These are phyloP conservation scores for Lactifluus piperatus DNA, from an alignment of 768 basidiomycete genomes.

Conservation along the genomic window DNA sequence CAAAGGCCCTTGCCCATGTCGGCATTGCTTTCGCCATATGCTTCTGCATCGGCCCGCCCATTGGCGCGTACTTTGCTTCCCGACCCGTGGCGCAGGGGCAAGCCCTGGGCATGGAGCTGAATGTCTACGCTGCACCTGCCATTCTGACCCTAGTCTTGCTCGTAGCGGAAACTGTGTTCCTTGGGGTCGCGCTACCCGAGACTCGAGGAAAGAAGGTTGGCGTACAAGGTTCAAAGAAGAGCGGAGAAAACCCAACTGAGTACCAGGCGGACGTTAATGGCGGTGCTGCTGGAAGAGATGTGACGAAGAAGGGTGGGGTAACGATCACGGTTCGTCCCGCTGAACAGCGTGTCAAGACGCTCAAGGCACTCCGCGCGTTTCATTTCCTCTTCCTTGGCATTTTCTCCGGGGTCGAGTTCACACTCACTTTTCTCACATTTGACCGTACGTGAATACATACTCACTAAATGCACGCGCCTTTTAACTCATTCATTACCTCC, in stretches of 20 bases:
- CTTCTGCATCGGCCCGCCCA: slow-evolving; percentile 86
- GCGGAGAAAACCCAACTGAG: slow-evolving; percentile 11
- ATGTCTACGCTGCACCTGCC: slow-evolving; percentile 90
- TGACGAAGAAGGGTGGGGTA: not conserved
- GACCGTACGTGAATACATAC: slow-evolving; percentile 48
- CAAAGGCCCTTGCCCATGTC: slow-evolving; percentile 81
- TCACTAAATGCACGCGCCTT: not conserved
- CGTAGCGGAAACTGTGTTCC: slow-evolving; percentile 69
- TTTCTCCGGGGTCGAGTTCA: slow-evolving; percentile 96
- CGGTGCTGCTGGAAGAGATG: not conserved
- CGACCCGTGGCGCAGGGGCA: slow-evolving; percentile 55
- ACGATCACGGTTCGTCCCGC: slow-evolving; percentile 17
- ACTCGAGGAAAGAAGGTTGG: slow-evolving; percentile 43
- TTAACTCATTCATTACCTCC: too few species aligned
- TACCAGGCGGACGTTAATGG: not conserved
- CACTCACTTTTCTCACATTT: slow-evolving; percentile 89
- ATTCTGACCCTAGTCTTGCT: slow-evolving; percentile 72
- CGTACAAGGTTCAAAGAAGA: slow-evolving; percentile 11
- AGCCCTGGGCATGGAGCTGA: slow-evolving; percentile 55
- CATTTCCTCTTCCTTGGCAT: slow-evolving; percentile 84
- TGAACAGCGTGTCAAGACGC: slow-evolving; percentile 45
- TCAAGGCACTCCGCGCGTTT: slow-evolving; percentile 52
- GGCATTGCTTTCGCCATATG: slow-evolving; percentile 96
- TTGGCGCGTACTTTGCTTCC: slow-evolving; percentile 96
- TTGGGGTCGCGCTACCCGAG: slow-evolving; percentile 73